These are phyloP conservation scores for Rosa rugosa DNA, from an alignment of 306 rosid genomes.

Conservation along the genomic window DNA sequence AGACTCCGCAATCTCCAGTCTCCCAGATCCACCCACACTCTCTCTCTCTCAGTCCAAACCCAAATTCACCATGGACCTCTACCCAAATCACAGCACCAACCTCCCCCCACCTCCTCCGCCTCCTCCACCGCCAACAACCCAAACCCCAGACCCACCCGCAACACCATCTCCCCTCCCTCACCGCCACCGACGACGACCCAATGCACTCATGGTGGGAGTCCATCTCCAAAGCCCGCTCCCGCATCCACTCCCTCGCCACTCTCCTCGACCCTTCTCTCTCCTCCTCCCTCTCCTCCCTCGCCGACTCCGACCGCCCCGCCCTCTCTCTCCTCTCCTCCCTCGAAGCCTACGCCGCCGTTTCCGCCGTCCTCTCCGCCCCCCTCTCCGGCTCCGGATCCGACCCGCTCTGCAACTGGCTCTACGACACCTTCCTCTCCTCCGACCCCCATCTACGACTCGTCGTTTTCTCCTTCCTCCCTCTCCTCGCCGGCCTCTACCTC, in stretches of 20 bases:
- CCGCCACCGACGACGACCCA: slow-evolving; percentile 44
- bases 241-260: slow-evolving; percentile 75
- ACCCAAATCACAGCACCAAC: slow-evolving; percentile 28
- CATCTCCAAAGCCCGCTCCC: slow-evolving; percentile 85
- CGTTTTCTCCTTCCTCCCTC: slow-evolving; percentile 86
- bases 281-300: slow-evolving; percentile 56
- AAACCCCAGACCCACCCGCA: slow-evolving; percentile 7
- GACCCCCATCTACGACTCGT: slow-evolving; percentile 90
- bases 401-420: slow-evolving; percentile 97
- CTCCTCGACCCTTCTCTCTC: slow-evolving; percentile 37
- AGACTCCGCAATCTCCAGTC: neutral
- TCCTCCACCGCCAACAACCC: slow-evolving; percentile 24
- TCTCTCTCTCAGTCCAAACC: neutral
- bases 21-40: neutral
- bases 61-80: slow-evolving; percentile 47
- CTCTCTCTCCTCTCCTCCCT: slow-evolving; percentile 88
- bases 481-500: slow-evolving; percentile 78
- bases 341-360: slow-evolving; percentile 55
- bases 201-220: slow-evolving; percentile 99
- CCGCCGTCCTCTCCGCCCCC: slow-evolving; percentile 46
- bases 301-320: slow-evolving; percentile 96
- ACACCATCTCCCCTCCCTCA: neutral
- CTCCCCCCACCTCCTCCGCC: slow-evolving; percentile 40
- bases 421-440: slow-evolving; percentile 83
- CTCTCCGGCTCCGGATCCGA: slow-evolving; percentile 75